phyloP scores from a whole-genome alignment of 768 basidiomycete genomes.

The Dacryopinax primogenitus region DNA sequence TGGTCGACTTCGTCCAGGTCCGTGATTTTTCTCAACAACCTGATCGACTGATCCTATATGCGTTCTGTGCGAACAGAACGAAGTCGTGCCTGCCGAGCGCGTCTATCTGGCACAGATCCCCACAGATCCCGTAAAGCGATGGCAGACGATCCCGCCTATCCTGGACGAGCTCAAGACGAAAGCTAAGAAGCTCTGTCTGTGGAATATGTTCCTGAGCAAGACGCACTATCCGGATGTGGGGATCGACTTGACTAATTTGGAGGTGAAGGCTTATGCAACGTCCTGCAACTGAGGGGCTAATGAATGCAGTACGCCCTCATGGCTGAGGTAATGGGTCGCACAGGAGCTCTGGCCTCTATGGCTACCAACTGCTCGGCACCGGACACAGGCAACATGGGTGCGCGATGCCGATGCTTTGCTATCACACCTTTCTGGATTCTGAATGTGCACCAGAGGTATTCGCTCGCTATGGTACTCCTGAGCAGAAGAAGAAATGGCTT shows the following conservation, averaged over 20 bases:
- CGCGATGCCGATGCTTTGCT: conserved; percentile 24
- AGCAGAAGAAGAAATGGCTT: conserved; percentile 86
- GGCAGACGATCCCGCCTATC: conserved; percentile 73
- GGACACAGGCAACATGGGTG: conserved; percentile 97
- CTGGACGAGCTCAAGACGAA: conserved; percentile 74
- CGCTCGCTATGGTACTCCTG: conserved; percentile 81
- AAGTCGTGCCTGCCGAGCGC: conserved; percentile 66
- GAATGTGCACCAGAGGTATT: conserved; percentile 61
- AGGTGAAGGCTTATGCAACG: conserved; percentile 38
- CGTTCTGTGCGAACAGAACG: conserved; percentile 46
- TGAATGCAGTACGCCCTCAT: conserved; percentile 75
- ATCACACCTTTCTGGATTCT: not conserved
- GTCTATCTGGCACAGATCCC: conserved; percentile 76
- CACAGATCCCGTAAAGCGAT: conserved; percentile 54
- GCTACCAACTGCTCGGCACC: conserved; percentile 89
- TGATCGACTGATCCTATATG: not conserved
- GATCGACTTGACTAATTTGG: conserved; percentile 82
- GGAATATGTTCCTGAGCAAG: conserved; percentile 96
- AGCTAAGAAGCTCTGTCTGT: conserved; percentile 78
- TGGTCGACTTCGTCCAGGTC: conserved; percentile 77
- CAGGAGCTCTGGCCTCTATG: conserved; percentile 69
- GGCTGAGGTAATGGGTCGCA: conserved; percentile 87
- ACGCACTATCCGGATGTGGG: conserved; percentile 82
- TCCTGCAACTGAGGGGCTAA: conserved; percentile 6
- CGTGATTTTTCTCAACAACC: conserved; percentile 15